Percentiles rank a stretch among this genome's conserved stretches.
Conservation (phyloP, 148 eudicot genomes). For the Vaccinium darrowii region DNA sequence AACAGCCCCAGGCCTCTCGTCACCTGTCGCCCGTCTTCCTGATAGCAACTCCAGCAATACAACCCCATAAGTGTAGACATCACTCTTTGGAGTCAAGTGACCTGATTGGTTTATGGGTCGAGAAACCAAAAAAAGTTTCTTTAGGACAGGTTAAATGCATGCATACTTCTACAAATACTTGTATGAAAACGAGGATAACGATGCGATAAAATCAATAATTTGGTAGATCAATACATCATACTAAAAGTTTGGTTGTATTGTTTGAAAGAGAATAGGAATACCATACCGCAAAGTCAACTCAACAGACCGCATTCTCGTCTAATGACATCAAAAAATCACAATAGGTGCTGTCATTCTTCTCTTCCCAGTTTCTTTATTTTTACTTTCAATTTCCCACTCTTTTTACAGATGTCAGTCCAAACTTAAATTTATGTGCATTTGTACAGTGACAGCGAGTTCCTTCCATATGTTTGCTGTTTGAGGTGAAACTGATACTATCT, state of each 20-base stretch:
- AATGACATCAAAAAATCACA: not conserved
- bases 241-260: not conserved
- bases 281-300: not conserved
- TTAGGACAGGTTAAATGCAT: not conserved
- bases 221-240: not conserved
- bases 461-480: not conserved
- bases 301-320: not conserved
- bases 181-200: not conserved
- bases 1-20: slow-evolving; percentile 27
- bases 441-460: not conserved
- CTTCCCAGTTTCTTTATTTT: not conserved
- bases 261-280: not conserved
- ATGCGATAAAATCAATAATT: not conserved
- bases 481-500: not conserved
- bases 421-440: not conserved
- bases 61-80: slow-evolving; percentile 55
- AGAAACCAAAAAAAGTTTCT: not conserved
- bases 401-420: not conserved
- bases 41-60: slow-evolving; percentile 45
- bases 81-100: slow-evolving; percentile 47
- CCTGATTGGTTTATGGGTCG: slow-evolving; percentile 20
- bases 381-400: too few relatives aligned
- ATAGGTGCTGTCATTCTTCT: not conserved
- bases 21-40: slow-evolving; percentile 36
- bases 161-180: not conserved